Evolutionary conservation across 371 early-diverging fungal genomes (phyloP).

Genomic region (Phascolomyces articulosus): DNA sequence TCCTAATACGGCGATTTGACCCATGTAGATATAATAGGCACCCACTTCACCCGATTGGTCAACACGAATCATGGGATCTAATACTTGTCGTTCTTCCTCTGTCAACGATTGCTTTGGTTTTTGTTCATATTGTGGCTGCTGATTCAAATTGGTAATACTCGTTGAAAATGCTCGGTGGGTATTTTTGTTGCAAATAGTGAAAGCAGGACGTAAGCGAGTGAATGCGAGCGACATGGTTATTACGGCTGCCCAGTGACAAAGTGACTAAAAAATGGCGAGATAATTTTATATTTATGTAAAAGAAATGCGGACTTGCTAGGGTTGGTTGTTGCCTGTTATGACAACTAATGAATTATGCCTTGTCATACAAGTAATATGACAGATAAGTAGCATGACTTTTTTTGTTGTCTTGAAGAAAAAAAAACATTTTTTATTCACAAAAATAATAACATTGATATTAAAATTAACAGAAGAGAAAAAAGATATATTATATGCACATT

Average conservation of each 20-base stretch:
- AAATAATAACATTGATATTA: background rate
- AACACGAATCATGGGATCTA: slow-evolving; percentile 83
- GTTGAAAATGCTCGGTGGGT: background rate
- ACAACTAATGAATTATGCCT: no score
- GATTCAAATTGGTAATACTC: background rate
- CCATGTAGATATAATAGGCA: slow-evolving; percentile 94
- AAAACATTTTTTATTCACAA: background rate
- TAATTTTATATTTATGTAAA: no score
- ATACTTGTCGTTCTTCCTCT: slow-evolving; percentile 25
- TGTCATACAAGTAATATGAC: no score
- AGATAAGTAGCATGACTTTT: no score
- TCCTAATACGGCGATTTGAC: slow-evolving; percentile 87
- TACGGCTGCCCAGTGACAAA: no score
- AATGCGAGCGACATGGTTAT: background rate
- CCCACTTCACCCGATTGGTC: slow-evolving; percentile 98
- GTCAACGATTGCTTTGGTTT: slow-evolving; percentile 23
- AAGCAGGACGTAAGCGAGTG: background rate
- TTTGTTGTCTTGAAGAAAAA: no score
- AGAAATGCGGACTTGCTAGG: no score
- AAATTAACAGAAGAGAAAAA: background rate
- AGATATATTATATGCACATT: slow-evolving; percentile 2
- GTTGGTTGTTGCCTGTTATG: background rate
- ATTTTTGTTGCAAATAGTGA: background rate
- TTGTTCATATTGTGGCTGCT: background rate
- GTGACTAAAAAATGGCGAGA: background rate